Percentiles rank a stretch among this genome's conserved stretches.
These are phyloP conservation scores for Penicillium sumatraense DNA, from an alignment of 2,329 filamentous ascomycete species.

Conservation along the genomic window DNA sequence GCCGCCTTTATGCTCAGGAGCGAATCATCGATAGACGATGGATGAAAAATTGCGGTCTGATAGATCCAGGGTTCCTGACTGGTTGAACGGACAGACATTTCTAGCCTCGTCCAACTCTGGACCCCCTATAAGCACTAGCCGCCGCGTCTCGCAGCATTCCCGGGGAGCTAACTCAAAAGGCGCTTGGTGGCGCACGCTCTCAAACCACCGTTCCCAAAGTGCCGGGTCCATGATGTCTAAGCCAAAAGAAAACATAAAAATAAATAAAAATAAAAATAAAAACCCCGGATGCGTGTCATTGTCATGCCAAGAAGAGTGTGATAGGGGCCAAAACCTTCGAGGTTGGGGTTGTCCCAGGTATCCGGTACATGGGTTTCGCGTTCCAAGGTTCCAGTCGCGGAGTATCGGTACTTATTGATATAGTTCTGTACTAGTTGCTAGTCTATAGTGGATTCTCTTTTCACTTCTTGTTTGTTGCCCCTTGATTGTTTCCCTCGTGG, in stretches of 20 bases:
- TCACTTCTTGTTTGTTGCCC: neutral
- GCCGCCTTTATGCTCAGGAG: conserved; percentile 8
- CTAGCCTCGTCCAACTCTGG: neutral
- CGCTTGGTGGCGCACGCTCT: conserved; percentile 18
- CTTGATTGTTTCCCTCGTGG: neutral
- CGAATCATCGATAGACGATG: conserved; percentile 17
- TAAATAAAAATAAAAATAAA: too few species aligned
- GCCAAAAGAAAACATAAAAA: too few species aligned
- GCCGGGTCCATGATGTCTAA: conserved; percentile 11
- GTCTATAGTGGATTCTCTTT: neutral
- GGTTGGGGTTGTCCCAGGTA: conserved; percentile 16
- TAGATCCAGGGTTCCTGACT: conserved; percentile 23
- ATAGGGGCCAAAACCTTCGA: conserved; percentile 9
- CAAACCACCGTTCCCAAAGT: conserved; percentile 20
- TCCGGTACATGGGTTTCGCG: conserved; percentile 18
- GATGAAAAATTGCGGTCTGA: conserved; percentile 21
- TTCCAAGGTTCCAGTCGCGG: conserved; percentile 5
- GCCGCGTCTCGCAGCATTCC: neutral
- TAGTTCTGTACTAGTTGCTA: too few species aligned
- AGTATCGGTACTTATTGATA: conserved; percentile 1
- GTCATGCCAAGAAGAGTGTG: conserved; percentile 11
- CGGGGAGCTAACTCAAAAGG: neutral
- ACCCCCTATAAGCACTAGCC: conserved; percentile 1
- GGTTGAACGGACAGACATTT: conserved; percentile 11
- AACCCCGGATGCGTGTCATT: conserved; percentile 27